These are phyloP conservation scores for Penicillium cinerascens DNA, from an alignment of 495 filamentous ascomycete species.

Conservation along the genomic window DNA sequence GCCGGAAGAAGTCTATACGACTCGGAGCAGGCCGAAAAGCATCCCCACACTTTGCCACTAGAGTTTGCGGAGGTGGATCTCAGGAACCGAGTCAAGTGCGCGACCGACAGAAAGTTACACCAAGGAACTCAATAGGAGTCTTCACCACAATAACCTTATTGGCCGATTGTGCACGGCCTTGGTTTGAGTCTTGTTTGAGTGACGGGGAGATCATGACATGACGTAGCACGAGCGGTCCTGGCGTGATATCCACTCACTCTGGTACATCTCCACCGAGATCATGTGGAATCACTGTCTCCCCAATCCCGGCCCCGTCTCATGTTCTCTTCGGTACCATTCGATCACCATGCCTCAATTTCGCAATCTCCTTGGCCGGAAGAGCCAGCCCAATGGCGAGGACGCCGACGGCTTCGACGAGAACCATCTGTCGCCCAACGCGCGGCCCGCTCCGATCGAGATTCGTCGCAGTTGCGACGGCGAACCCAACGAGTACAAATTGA, in stretches of 20 bases:
- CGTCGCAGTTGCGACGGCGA: conserved; percentile 54
- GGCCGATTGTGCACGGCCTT: neutral
- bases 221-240: neutral
- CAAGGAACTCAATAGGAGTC: neutral
- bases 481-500: conserved; percentile 75
- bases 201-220: neutral
- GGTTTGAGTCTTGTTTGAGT: neutral
- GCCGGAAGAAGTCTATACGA: neutral
- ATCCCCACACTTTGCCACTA: neutral
- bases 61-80: neutral
- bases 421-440: conserved; percentile 43
- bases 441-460: conserved; percentile 53
- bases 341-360: conserved; percentile 62
- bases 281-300: neutral
- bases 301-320: neutral
- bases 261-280: neutral
- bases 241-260: neutral
- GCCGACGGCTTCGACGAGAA: conserved; percentile 49
- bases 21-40: neutral
- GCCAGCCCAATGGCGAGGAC: conserved; percentile 44
- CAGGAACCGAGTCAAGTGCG: neutral
- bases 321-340: neutral
- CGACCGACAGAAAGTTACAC: neutral
- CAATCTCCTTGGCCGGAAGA: conserved; percentile 65
- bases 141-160: neutral